These are phyloP conservation scores for Xerocomus cyaneibrunnescens DNA, from an alignment of 1,284 basidiomycete species.

Conservation along the genomic window DNA sequence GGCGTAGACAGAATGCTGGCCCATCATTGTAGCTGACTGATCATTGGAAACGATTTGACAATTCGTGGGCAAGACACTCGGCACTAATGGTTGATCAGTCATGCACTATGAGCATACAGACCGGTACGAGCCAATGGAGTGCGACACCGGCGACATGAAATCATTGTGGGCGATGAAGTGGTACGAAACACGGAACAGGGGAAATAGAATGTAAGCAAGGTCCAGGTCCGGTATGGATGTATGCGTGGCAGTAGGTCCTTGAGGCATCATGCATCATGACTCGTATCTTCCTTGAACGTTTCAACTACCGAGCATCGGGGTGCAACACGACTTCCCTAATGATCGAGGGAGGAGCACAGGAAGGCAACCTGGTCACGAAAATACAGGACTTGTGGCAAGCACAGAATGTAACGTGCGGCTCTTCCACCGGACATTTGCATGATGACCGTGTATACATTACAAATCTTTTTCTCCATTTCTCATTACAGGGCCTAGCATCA, in stretches of 20 bases:
- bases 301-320: background rate
- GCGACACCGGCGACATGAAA: slow-evolving; percentile 6
- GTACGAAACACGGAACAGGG: slow-evolving; percentile 1
- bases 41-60: slow-evolving; percentile 7
- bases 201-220: slow-evolving; percentile 4
- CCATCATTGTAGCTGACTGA: slow-evolving; percentile 6
- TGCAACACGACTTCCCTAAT: background rate
- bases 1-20: slow-evolving; percentile 4
- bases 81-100: background rate
- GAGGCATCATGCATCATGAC: background rate
- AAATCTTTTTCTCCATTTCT: background rate
- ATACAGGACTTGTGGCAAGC: slow-evolving; percentile 1
- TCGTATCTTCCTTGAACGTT: background rate
- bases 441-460: background rate
- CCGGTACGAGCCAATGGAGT: background rate
- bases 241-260: slow-evolving; percentile 1
- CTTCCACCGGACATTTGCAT: too few species aligned
- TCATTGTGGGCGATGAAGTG: background rate
- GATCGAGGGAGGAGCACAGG: background rate
- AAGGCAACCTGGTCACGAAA: slow-evolving; percentile 6
- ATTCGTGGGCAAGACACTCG: slow-evolving; percentile 1
- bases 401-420: too few species aligned
- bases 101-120: background rate
- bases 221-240: background rate
- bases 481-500: too few species aligned